phyloP scores from a whole-genome alignment of 805 yeast genomes.

The Lipomyces lipofer region DNA sequence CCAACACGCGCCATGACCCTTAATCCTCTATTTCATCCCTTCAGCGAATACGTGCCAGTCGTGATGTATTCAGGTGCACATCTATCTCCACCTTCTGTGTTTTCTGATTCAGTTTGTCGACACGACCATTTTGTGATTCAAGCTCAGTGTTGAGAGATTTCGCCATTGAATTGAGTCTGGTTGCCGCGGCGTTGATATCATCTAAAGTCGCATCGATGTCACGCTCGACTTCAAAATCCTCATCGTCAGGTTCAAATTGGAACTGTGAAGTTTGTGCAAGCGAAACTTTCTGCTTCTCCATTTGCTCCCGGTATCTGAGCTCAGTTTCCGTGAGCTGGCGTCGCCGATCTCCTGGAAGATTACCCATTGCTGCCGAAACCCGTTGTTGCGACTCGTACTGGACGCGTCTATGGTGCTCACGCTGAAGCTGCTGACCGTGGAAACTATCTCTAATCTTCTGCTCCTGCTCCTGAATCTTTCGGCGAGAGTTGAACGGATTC shows the following conservation, averaged over 20 bases:
- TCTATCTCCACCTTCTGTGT: constrained; percentile 83
- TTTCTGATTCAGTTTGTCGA: constrained; percentile 75
- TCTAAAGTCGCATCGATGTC: constrained; percentile 83
- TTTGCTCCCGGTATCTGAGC: constrained; percentile 34
- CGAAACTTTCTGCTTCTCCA: constrained; percentile 54
- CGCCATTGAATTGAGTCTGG: constrained; percentile 72
- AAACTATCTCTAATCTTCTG: constrained; percentile 62
- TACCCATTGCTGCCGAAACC: constrained; percentile 51
- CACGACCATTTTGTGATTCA: constrained; percentile 70
- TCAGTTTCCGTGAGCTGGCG: constrained; percentile 27
- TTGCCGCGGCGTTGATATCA: constrained; percentile 67
- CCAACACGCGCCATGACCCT: too few species aligned
- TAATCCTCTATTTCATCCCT: too few species aligned
- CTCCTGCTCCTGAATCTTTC: constrained; percentile 73
- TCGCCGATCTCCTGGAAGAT: constrained; percentile 30
- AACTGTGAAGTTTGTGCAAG: constrained; percentile 64
- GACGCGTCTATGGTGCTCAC: constrained; percentile 60
- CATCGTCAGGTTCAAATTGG: constrained; percentile 85
- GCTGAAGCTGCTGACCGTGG: constrained; percentile 59
- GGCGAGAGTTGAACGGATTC: constrained; percentile 86
- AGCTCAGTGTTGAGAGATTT: constrained; percentile 73
- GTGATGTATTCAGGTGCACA: constrained; percentile 72
- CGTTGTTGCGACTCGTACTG: constrained; percentile 69
- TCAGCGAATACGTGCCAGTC: constrained; percentile 57
- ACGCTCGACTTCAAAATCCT: constrained; percentile 89